Evolutionary conservation across 2,329 filamentous ascomycete genomes (phyloP).

Genomic region (Sordariomycetes sp.): DNA sequence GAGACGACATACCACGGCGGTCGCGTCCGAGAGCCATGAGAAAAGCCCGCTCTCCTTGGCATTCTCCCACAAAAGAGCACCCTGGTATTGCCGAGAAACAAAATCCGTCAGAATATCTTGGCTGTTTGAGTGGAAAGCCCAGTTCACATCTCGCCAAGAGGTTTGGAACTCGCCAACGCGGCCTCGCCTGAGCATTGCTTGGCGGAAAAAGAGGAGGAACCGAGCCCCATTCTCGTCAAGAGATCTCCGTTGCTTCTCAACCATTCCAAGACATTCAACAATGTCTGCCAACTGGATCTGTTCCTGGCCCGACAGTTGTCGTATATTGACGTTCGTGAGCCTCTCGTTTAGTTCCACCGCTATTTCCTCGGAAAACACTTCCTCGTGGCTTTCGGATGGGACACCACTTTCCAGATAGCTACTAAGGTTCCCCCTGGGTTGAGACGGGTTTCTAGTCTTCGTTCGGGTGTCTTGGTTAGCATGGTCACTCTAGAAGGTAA

Average conservation of each 20-base stretch:
- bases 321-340: conserved; percentile 59
- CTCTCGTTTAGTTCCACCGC: conserved; percentile 62
- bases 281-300: conserved; percentile 79
- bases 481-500: background rate
- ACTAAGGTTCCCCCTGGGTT: conserved; percentile 1
- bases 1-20: conserved; percentile 51
- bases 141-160: conserved; percentile 68
- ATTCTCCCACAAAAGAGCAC: conserved; percentile 70
- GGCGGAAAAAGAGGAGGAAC: conserved; percentile 78
- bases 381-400: conserved; percentile 23
- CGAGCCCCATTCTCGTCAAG: conserved; percentile 83
- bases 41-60: conserved; percentile 82
- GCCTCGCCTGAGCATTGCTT: conserved; percentile 59
- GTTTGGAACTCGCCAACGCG: conserved; percentile 53
- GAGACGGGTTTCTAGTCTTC: conserved; percentile 16
- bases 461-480: conserved; percentile 2
- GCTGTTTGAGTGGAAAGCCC: conserved; percentile 72
- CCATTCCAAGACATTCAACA: conserved; percentile 69
- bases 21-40: conserved; percentile 79
- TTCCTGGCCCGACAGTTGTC: conserved; percentile 70
- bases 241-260: conserved; percentile 76
- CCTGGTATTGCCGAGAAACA: conserved; percentile 66
- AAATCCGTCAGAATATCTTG: conserved; percentile 86
- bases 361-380: conserved; percentile 56
- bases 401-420: conserved; percentile 19